Base-by-base conservation (phyloP, 2,329 filamentous ascomycete genomes). In the Calonectria henricotiae region DNA sequence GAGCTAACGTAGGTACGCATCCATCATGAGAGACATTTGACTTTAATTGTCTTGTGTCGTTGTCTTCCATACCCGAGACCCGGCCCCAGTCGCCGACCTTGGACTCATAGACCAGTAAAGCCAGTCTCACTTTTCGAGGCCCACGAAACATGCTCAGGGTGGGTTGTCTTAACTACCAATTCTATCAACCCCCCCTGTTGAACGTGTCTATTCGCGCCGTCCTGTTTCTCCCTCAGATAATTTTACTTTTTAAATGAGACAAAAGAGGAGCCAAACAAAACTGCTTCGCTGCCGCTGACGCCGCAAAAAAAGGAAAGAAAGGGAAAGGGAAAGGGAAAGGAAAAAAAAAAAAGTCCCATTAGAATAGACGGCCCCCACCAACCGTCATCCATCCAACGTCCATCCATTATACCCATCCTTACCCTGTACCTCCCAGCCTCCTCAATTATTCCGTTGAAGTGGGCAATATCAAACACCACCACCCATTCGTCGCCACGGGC, bases 371-470 rank as follows among this genome's bases (percentile, higher is more conserved):
- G 51, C 25, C 35, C 23, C 47, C 47, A 27, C 27, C 27, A 51
- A n/a, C 47, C 46, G 46, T 49, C 27, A 30, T 30, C 68, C 62
- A 30, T 30, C 27, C 27, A 30, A 30, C 7, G 27, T 30, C 27
- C 27, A 66, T 23, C 55, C 60, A 43, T 17, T 25, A 55, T 49
- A 62, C 4, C 49, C 64, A 65, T 70, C 27, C 44, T 41, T 75
- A 74, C 73, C 71, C 73, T 75, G 67, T 54, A 73, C 65, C 71
- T 47, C 76, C 76, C 76, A 78, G 54, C 76, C 76, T 74, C 75
- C 74, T 65, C 58, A 67, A 73, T 78, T 77, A 51, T 61, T 54
- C 27, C 17, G 11, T 68, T 65, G 43, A 47, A 17, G 47, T 30
- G 51, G 27, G 39, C 39, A 8, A 51, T 65, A 47, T 68, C 55